Conservation (phyloP, 1,139 yeast genomes). For the Lodderomyces metapsilosis region DNA sequence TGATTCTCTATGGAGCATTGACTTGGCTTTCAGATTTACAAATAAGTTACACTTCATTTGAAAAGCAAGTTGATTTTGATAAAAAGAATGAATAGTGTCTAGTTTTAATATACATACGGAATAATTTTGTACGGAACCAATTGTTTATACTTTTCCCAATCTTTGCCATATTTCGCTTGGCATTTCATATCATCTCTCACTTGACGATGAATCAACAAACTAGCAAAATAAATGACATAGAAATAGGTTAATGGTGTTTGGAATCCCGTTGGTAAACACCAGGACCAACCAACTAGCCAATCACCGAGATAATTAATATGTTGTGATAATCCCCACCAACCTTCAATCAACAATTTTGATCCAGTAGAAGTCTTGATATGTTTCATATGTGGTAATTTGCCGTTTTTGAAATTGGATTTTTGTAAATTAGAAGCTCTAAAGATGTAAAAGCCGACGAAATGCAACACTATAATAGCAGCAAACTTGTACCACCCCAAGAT, state of each 20-base stretch:
- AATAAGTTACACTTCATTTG: slow-evolving; percentile 71
- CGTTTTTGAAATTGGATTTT: slow-evolving; percentile 80
- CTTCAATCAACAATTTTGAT: slow-evolving; percentile 76
- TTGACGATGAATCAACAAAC: slow-evolving; percentile 83
- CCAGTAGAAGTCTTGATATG: slow-evolving; percentile 75
- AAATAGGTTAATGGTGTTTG: slow-evolving; percentile 82
- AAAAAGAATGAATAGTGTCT: slow-evolving; percentile 55
- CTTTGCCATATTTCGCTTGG: slow-evolving; percentile 75
- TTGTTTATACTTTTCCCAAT: slow-evolving; percentile 80
- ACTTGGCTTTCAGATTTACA: slow-evolving; percentile 61
- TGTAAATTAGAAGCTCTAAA: slow-evolving; percentile 84
- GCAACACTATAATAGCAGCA: slow-evolving; percentile 43
- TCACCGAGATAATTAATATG: slow-evolving; percentile 96
- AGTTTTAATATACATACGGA: slow-evolving; percentile 73
- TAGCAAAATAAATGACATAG: slow-evolving; percentile 79
- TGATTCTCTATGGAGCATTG: slow-evolving; percentile 53
- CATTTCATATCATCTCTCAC: slow-evolving; percentile 91
- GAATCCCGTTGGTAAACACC: slow-evolving; percentile 91
- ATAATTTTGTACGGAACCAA: slow-evolving; percentile 86
- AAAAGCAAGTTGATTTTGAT: slow-evolving; percentile 60
- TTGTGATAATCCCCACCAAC: slow-evolving; percentile 95
- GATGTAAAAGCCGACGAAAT: slow-evolving; percentile 67
- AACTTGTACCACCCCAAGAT: slow-evolving; percentile 46
- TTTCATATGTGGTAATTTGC: slow-evolving; percentile 60
- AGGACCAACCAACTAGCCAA: slow-evolving; percentile 87